Evolutionary conservation across 192 early-diverging fungal genomes (phyloP).

Genomic region (Coemansia sp.): DNA sequence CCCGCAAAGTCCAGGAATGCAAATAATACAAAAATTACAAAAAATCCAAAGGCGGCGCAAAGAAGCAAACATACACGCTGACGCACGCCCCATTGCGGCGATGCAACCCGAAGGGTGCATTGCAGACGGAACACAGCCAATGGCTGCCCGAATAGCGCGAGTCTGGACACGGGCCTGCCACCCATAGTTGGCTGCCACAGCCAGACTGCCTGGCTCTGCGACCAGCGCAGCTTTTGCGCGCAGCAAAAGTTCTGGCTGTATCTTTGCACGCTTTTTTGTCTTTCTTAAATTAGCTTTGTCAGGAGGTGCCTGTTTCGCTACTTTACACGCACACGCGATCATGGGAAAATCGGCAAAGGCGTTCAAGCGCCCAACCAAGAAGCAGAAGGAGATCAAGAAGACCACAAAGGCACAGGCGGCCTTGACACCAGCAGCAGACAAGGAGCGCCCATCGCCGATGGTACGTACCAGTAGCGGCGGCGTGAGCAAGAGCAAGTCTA

Average conservation of each 20-base stretch:
- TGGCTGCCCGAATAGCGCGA: background rate
- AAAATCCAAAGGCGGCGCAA: background rate
- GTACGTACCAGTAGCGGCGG: slow-evolving; percentile 22
- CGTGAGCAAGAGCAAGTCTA: slow-evolving; percentile 28
- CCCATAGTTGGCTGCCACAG: background rate
- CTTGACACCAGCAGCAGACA: background rate
- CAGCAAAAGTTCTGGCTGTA: background rate
- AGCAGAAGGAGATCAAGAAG: slow-evolving; percentile 60
- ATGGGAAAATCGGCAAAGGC: slow-evolving; percentile 75
- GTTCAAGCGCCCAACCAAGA: slow-evolving; percentile 64
- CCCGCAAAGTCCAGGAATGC: background rate
- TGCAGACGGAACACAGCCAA: background rate
- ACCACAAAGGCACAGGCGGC: slow-evolving; percentile 1
- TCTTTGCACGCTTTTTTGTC: no score
- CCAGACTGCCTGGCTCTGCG: no score
- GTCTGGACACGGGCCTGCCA: slow-evolving; percentile 4
- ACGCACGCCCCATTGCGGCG: background rate
- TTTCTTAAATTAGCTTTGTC: no score
- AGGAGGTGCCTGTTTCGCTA: no score
- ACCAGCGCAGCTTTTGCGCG: background rate
- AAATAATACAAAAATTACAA: background rate
- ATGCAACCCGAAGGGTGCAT: background rate
- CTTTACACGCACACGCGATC: slow-evolving; percentile 1
- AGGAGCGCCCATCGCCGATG: background rate
- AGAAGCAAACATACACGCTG: background rate